Base-by-base conservation (phyloP, 768 basidiomycete genomes). In the Boletus tomentosulus region DNA sequence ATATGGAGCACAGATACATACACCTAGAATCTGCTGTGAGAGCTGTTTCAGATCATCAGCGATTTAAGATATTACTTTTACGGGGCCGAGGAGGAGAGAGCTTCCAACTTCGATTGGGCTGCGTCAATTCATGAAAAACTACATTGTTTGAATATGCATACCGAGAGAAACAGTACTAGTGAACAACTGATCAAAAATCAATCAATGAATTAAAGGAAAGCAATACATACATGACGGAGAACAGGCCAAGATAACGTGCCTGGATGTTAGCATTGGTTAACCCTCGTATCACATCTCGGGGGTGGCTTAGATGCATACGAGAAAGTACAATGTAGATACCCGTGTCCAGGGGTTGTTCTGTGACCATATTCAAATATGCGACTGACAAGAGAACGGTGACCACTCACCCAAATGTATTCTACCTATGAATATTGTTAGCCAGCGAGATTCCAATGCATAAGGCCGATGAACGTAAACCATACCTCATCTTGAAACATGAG, bases 1-100 rank as follows among this genome's bases (percentile, higher is more conserved):
- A 6, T 3, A 19, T 31, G 4, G 3, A 6, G 9, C 28, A 19
- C 19, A 16, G 22, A 30, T 22, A 59, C 57, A 34, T 45, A 59
- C 58, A 42, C 33, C 57, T 55, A 44, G 2, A 19, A 19, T 19
- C 19, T 19, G 19, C 19, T 1, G 19, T 19, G 19, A 19, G 19
- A 19, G 19, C 19, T 19, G 19, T 19, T 19, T 19, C 19, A 19
- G 19, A 19, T 19, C 19, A 19, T 19, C 19, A 19, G 19, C 1
- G 19, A 19, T 19, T 19, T 1, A 19, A 19, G 19, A 19, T 19
- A 19, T 19, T 19, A 60, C 59, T 27, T 57, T 39, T 37, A 8
- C n/a, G 30, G 59, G 51, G 3, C 48, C 55, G 22, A 60, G 48
- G 4, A 60, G 24, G 27, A 60, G 45, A 13, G 55, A 50, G 27